Evolutionary conservation across 305 asterid species (phyloP), one percentile per base, ranked within the genome.

Genomic region (Lippia alba): DNA sequence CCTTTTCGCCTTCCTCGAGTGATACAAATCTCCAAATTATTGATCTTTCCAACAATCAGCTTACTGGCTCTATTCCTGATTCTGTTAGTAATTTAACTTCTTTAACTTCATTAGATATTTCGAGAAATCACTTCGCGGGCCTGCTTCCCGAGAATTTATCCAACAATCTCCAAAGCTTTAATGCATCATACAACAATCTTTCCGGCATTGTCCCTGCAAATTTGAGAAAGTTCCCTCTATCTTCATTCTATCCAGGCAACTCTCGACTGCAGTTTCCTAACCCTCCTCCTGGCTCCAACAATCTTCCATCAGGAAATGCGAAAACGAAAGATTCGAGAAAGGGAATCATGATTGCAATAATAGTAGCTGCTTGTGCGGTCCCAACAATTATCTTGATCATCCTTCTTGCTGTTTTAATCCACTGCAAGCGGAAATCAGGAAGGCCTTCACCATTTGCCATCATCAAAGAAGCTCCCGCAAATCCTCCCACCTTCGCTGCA

Each of bases 151-250:
- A 64, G 36, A 87, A 89, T 78, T 74, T 87, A 45, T 77, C 99
- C 0, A 81, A 81, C 72, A 70, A 71, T 80, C 96, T 94, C 67
- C 85, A 80, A 70, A 83, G 86, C 81, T 86, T 94, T 20, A 94
- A 94, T 72, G 98, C 89, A 68, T 94, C 99, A 0, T 78, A 77
- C 64, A 92, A 94, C 72, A 86, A 87, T 74, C 86, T 94, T 56
- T 90, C 98, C 3, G 98, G 99, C 11, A 85, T 84, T 18, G 98
- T 92, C 66, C 98, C 99, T 0, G 96, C 86, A 17, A 92, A 94
- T 74, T 78, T 94, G 85, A 84, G 99, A 69, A 92, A 85, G 71
- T 92, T 94, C 71, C 89, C 98, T 16, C 49, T 70, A 39, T 82
- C 96, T 24, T 90, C 96, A 24, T 92, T 92, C 81, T 85, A 79